Evolutionary conservation across 2,329 filamentous ascomycete genomes (phyloP).

Genomic region (Stenocarpella maydis): DNA sequence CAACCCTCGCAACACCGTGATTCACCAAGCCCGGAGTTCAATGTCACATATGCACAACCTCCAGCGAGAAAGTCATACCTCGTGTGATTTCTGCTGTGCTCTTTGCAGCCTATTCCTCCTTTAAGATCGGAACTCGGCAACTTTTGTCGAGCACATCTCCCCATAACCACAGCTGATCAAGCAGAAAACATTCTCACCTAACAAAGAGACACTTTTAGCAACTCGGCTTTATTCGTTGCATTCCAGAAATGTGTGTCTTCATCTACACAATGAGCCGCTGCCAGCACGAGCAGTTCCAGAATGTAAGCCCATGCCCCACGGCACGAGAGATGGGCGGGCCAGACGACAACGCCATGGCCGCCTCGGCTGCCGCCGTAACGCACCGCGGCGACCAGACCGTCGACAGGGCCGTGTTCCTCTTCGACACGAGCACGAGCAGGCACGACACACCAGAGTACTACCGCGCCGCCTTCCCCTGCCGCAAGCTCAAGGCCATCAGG

Average conservation of each 20-base stretch:
- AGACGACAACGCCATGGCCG: too few species aligned
- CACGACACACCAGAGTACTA: constrained; percentile 27
- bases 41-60: neutral
- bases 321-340: constrained; percentile 33
- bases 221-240: too few species aligned
- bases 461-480: constrained; percentile 7
- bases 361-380: neutral
- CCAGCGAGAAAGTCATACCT: neutral
- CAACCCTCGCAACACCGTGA: constrained; percentile 9
- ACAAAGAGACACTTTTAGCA: neutral
- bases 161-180: neutral
- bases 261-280: constrained; percentile 43
- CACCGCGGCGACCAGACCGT: constrained; percentile 37
- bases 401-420: constrained; percentile 34
- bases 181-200: neutral
- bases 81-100: neutral
- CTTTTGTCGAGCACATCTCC: neutral
- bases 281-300: constrained; percentile 46
- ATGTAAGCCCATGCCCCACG: constrained; percentile 44
- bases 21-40: neutral
- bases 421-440: constrained; percentile 32
- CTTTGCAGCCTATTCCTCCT: neutral
- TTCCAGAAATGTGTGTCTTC: constrained; percentile 45
- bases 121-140: neutral
- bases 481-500: constrained; percentile 29